Evolutionary conservation across 306 rosid species (phyloP).

Genomic region (Fagus sylvatica): DNA sequence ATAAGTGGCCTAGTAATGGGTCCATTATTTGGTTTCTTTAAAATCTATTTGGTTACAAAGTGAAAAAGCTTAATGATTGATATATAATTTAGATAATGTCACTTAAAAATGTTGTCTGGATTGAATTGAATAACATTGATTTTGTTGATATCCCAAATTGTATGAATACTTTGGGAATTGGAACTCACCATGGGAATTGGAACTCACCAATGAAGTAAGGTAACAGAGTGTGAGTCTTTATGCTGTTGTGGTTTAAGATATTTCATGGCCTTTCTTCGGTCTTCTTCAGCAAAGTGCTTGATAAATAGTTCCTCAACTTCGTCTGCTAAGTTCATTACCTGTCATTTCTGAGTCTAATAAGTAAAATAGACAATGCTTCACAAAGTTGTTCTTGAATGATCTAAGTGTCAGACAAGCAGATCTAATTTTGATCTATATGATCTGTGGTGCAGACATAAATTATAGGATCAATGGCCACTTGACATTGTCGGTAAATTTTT

Average conservation of each 20-base stretch:
- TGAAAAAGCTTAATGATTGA: conserved; percentile 39
- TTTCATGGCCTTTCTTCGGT: conserved; percentile 91
- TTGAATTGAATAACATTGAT: no score
- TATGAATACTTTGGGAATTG: not conserved
- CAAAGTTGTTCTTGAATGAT: conserved; percentile 17
- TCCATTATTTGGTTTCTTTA: conserved; percentile 35
- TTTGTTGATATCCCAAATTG: no score
- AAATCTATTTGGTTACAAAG: conserved; percentile 47
- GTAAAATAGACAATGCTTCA: conserved; percentile 30
- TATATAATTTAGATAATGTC: not conserved
- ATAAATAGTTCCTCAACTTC: conserved; percentile 86
- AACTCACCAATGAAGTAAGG: conserved; percentile 92
- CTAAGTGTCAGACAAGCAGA: conserved; percentile 59
- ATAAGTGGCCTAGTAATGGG: conserved; percentile 68
- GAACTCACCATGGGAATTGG: conserved; percentile 51
- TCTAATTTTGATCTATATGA: conserved; percentile 33
- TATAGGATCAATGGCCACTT: conserved; percentile 64
- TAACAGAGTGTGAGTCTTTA: conserved; percentile 78
- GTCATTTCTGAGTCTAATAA: conserved; percentile 42
- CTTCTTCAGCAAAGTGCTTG: conserved; percentile 66
- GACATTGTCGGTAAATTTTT: conserved; percentile 54
- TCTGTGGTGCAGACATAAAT: conserved; percentile 44
- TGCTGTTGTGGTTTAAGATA: conserved; percentile 83
- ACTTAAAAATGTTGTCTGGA: not conserved
- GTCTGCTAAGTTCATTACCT: conserved; percentile 71